Evolutionary conservation across 176 grass and related monocot species (phyloP).

Genomic region (Paspalum vaginatum): DNA sequence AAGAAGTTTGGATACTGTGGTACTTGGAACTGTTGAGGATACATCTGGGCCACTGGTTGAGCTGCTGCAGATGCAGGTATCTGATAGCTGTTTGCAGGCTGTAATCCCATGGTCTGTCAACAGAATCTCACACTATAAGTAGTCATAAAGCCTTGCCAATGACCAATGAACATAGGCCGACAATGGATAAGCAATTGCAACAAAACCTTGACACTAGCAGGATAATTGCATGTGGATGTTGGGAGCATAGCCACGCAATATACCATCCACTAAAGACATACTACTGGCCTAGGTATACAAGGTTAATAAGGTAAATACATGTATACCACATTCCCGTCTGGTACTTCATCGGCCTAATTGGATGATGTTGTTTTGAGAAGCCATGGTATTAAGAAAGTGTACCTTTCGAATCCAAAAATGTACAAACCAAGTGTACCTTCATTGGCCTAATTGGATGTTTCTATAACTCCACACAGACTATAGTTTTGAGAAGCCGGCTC

Average conservation of each 20-base stretch:
- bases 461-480: too few species aligned
- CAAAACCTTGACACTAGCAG: constrained; percentile 8
- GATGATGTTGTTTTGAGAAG: too few species aligned
- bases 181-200: constrained; percentile 21
- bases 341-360: background rate
- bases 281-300: constrained; percentile 1
- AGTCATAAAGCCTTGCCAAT: background rate
- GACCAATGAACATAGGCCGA: background rate
- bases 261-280: background rate
- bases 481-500: too few species aligned
- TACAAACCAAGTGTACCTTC: too few species aligned
- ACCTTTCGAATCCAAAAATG: too few species aligned
- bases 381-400: too few species aligned
- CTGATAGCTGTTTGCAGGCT: constrained; percentile 47
- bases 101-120: constrained; percentile 42
- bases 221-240: background rate
- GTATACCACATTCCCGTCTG: background rate
- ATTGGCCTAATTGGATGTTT: too few species aligned
- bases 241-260: background rate
- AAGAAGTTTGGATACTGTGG: constrained; percentile 71
- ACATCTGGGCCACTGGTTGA: constrained; percentile 59
- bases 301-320: background rate
- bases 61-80: constrained; percentile 41
- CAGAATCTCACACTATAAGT: constrained; percentile 18
- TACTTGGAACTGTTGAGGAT: constrained; percentile 60